A percentile compares a stretch with the other conserved stretches of the same genome.
phyloP scores from a whole-genome alignment of 768 basidiomycete species.

The Rhizopogon roseolus region DNA sequence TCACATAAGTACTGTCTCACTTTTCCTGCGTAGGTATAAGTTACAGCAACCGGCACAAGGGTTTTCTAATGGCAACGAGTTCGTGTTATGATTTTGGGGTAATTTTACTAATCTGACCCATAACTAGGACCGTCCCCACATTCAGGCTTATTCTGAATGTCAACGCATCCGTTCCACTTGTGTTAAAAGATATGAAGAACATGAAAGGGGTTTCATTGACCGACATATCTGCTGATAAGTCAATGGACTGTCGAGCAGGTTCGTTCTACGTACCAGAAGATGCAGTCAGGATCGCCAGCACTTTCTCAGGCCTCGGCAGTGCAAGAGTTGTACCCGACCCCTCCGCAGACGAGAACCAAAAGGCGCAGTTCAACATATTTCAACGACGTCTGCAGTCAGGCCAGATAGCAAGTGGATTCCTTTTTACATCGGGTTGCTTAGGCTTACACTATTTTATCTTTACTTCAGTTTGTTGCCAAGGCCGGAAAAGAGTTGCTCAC shows the following conservation, averaged over 20 bases:
- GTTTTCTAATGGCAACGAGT: constrained; percentile 12
- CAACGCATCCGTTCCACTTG: constrained; percentile 45
- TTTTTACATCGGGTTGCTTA: neutral
- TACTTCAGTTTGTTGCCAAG: constrained; percentile 52
- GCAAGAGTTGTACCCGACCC: constrained; percentile 40
- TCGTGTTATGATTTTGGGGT: constrained; percentile 1
- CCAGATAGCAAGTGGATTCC: constrained; percentile 41
- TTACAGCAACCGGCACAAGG: neutral
- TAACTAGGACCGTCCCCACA: constrained; percentile 19
- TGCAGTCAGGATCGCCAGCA: constrained; percentile 46
- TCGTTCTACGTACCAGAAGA: constrained; percentile 52
- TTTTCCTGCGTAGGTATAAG: neutral
- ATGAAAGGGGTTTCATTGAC: constrained; percentile 28
- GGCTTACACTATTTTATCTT: neutral
- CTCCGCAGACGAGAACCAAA: constrained; percentile 37
- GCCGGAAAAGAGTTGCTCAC: constrained; percentile 49
- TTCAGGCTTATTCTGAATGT: constrained; percentile 49
- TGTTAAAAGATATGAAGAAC: constrained; percentile 36
- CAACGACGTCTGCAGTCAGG: constrained; percentile 43
- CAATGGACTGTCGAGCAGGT: constrained; percentile 43
- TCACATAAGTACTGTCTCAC: neutral
- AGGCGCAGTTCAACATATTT: constrained; percentile 45
- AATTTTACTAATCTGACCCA: neutral
- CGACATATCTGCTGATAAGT: constrained; percentile 33
- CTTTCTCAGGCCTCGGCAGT: constrained; percentile 46